phyloP scores from a whole-genome alignment of 2,329 filamentous ascomycete species.

The Cladosporium sp. region DNA sequence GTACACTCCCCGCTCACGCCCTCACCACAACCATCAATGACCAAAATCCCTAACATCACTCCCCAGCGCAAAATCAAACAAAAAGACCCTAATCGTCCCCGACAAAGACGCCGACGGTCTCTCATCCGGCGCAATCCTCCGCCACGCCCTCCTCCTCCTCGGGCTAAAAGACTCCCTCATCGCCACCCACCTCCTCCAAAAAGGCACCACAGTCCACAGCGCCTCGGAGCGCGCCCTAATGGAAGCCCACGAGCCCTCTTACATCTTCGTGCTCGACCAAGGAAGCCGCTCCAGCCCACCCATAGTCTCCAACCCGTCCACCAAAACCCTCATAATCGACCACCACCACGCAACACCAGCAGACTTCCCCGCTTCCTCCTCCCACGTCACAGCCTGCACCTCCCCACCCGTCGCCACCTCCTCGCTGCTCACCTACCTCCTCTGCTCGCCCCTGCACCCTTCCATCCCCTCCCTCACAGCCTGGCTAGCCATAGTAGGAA shows the following conservation, averaged over 20 bases:
- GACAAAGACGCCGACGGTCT: constrained; percentile 68
- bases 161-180: constrained; percentile 52
- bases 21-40: not conserved
- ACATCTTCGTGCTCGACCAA: constrained; percentile 62
- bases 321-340: constrained; percentile 56
- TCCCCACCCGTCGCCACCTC: constrained; percentile 63
- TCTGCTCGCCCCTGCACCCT: constrained; percentile 55
- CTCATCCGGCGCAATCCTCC: constrained; percentile 58
- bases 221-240: constrained; percentile 50
- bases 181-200: constrained; percentile 54
- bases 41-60: not conserved
- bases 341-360: constrained; percentile 56
- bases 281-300: constrained; percentile 54
- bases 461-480: constrained; percentile 47
- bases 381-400: constrained; percentile 58
- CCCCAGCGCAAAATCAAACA: constrained; percentile 46
- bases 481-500: constrained; percentile 62
- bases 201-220: constrained; percentile 56
- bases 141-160: constrained; percentile 55
- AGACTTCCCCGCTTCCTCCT: constrained; percentile 52
- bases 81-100: constrained; percentile 57
- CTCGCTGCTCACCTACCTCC: constrained; percentile 58
- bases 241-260: constrained; percentile 46
- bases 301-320: constrained; percentile 47
- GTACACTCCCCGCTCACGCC: constrained; percentile 16